Conservation (phyloP, 805 yeast genomes). For the Starmerella sp. region DNA sequence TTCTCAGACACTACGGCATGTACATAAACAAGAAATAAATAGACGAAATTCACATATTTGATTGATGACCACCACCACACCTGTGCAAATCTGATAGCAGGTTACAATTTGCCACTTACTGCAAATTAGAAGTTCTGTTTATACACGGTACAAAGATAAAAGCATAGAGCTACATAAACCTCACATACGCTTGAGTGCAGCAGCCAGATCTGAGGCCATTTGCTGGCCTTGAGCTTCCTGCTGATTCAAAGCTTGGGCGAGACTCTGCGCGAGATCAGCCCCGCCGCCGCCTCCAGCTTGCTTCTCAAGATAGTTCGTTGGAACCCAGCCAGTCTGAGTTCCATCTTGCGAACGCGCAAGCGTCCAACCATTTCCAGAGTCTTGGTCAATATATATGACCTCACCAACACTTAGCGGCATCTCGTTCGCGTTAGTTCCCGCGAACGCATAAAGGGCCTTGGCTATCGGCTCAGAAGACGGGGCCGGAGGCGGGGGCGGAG, state of each 20-base stretch:
- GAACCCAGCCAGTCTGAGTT: conserved; percentile 89
- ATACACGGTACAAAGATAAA: too few species aligned
- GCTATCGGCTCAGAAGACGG: conserved; percentile 56
- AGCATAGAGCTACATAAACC: too few species aligned
- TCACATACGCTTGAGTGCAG: conserved; percentile 17
- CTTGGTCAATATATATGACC: conserved; percentile 56
- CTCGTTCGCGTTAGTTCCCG: conserved; percentile 77
- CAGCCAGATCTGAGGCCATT: conserved; percentile 22
- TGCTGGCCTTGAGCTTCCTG: conserved; percentile 23
- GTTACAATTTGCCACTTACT: too few species aligned
- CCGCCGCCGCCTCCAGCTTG: conserved; percentile 10
- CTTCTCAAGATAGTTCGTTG: conserved; percentile 70
- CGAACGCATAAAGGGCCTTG: conserved; percentile 78
- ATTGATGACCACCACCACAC: too few species aligned
- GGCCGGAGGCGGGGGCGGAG: conserved; percentile 58
- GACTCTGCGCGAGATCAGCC: conserved; percentile 18
- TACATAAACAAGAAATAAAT: too few species aligned
- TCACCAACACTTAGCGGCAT: conserved; percentile 70
- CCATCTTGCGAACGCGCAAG: conserved; percentile 70
- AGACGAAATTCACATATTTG: too few species aligned
- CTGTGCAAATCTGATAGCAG: too few species aligned
- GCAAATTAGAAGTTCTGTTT: too few species aligned
- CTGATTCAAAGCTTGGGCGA: conserved; percentile 22
- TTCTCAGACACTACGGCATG: too few species aligned
- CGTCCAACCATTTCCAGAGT: conserved; percentile 89